Percentiles rank a stretch among this genome's conserved stretches.
These are phyloP conservation scores for Tephrocybe sp. DNA, from an alignment of 768 basidiomycete genomes.

Conservation along the genomic window DNA sequence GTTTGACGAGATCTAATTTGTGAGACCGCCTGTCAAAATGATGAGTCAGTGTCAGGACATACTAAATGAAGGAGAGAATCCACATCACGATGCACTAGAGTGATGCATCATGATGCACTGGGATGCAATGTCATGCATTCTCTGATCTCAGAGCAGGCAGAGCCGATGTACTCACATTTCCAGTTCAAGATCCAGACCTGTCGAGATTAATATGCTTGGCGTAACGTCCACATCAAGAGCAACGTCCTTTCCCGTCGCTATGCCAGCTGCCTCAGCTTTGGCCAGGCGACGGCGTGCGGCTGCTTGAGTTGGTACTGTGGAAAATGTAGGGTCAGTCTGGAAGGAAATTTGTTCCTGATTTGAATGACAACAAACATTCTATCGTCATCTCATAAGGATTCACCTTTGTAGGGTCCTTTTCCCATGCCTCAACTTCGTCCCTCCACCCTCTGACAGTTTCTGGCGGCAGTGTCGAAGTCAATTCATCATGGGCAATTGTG, in stretches of 20 bases:
- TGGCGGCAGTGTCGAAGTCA: too few species aligned
- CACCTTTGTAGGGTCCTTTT: too few species aligned
- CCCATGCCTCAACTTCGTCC: too few species aligned
- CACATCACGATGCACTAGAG: too few species aligned
- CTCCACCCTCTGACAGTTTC: too few species aligned
- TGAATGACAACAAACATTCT: slow-evolving; percentile 9
- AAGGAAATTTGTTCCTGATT: background rate
- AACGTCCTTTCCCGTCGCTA: slow-evolving; percentile 11
- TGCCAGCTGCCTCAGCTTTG: slow-evolving; percentile 9
- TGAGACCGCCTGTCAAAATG: too few species aligned
- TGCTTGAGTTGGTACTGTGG: slow-evolving; percentile 8
- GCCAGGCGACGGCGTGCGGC: slow-evolving; percentile 7
- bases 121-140: too few species aligned
- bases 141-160: too few species aligned
- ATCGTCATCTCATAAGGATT: slow-evolving; percentile 9
- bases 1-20: background rate
- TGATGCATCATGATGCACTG: too few species aligned
- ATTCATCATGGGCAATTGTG: too few species aligned
- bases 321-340: background rate
- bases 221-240: slow-evolving; percentile 11
- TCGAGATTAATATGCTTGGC: slow-evolving; percentile 10
- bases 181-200: slow-evolving; percentile 17
- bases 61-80: too few species aligned
- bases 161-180: slow-evolving; percentile 16
- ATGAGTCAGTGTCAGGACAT: slow-evolving; percentile 6